Conservation (phyloP, 225 moss, liverwort and hornwort genomes). For the Sphagnum tenellum region DNA sequence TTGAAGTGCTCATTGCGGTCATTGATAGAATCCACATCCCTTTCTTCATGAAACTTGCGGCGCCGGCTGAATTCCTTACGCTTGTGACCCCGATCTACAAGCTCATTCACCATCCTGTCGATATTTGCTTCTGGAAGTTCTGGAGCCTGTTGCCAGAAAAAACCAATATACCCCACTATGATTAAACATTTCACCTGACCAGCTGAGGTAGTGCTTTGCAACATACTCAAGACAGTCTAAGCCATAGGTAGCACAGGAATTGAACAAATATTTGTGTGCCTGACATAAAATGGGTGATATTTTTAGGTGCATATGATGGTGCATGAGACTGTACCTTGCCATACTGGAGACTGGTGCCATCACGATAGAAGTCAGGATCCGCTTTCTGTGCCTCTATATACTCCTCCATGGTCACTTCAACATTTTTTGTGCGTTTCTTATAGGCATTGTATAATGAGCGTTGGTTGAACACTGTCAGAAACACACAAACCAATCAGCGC, state of each 20-base stretch:
- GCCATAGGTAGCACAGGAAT: no score
- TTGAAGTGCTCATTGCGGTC: constrained; percentile 99
- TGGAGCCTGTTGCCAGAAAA: constrained; percentile 41
- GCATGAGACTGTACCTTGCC: constrained; percentile 64
- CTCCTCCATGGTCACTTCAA: constrained; percentile 73
- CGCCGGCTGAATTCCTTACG: constrained; percentile 97
- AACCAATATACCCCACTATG: no score
- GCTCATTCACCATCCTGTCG: constrained; percentile 90
- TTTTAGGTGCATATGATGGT: not conserved
- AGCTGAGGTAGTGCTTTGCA: no score
- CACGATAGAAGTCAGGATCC: constrained; percentile 93
- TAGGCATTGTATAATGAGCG: constrained; percentile 93
- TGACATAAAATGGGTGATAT: no score
- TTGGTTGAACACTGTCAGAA: constrained; percentile 82
- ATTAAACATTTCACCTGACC: no score
- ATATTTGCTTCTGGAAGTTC: constrained; percentile 74
- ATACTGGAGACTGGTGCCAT: constrained; percentile 93
- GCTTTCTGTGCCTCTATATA: constrained; percentile 69
- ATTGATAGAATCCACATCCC: constrained; percentile 96
- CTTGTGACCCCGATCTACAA: constrained; percentile 58
- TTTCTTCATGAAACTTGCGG: constrained; percentile 97
- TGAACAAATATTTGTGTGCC: no score
- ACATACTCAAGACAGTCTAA: no score
- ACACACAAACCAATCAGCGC: not conserved
- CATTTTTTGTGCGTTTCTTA: constrained; percentile 79